Evolutionary conservation across 2,329 filamentous ascomycete species (phyloP).

Genomic region (Penicillium sp.): DNA sequence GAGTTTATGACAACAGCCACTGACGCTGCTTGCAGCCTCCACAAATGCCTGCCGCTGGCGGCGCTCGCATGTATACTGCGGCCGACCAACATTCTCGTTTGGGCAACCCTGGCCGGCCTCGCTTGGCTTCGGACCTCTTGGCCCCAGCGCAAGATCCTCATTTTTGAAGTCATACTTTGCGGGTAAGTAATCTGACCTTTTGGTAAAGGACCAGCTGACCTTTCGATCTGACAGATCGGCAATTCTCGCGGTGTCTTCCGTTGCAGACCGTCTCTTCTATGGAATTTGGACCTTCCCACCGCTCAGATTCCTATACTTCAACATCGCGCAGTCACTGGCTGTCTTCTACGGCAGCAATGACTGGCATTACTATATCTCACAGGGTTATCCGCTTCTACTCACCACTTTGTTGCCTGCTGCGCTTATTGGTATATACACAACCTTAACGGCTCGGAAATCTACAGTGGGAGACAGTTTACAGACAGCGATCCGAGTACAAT

Average conservation of each 20-base stretch:
- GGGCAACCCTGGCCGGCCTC: constrained; percentile 66
- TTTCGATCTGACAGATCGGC: constrained; percentile 43
- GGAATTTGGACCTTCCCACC: constrained; percentile 84
- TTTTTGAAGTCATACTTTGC: constrained; percentile 66
- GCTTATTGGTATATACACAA: constrained; percentile 61
- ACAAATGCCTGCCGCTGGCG: constrained; percentile 70
- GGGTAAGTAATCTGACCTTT: constrained; percentile 34
- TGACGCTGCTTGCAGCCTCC: constrained; percentile 46
- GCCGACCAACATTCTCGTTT: constrained; percentile 86
- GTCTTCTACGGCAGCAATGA: constrained; percentile 90
- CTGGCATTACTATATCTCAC: constrained; percentile 88
- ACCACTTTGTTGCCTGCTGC: constrained; percentile 81
- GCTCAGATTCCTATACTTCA: constrained; percentile 84
- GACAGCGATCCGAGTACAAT: constrained; percentile 49
- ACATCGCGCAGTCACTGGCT: constrained; percentile 81
- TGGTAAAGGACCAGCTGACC: constrained; percentile 9
- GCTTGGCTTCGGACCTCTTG: constrained; percentile 49
- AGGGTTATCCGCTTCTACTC: constrained; percentile 83
- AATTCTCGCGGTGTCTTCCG: constrained; percentile 62
- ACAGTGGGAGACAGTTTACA: constrained; percentile 32
- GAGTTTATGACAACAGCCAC: constrained; percentile 4
- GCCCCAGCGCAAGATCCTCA: constrained; percentile 52
- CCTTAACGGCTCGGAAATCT: constrained; percentile 41
- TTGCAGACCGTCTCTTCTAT: constrained; percentile 78
- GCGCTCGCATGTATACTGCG: constrained; percentile 80